Percentiles rank a stretch among this genome's conserved stretches.
These are phyloP conservation scores for Flueggea neowawraea DNA, from an alignment of 441 rosid genomes.

Conservation along the genomic window DNA sequence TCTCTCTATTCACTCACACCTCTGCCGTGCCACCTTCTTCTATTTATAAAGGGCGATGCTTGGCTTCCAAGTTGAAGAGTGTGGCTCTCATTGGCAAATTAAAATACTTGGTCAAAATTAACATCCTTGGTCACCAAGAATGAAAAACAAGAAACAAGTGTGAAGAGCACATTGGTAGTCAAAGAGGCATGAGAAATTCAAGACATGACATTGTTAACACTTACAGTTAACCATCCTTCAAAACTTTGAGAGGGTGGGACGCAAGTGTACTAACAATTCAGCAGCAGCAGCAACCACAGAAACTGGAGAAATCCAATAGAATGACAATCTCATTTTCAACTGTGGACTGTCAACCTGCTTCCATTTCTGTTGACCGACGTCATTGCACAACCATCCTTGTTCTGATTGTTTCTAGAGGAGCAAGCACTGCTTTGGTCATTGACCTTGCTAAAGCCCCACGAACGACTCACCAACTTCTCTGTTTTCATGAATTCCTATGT, in stretches of 20 bases:
- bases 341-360: slow-evolving; percentile 45
- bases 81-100: too few species aligned
- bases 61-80: too few species aligned
- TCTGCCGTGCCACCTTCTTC: too few species aligned
- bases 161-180: neutral
- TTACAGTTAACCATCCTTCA: slow-evolving; percentile 47
- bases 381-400: too few species aligned
- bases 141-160: too few species aligned
- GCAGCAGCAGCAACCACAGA: slow-evolving; percentile 98
- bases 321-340: slow-evolving; percentile 58
- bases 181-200: too few species aligned
- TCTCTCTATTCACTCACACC: too few species aligned
- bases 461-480: slow-evolving; percentile 88
- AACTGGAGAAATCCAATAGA: slow-evolving; percentile 88
- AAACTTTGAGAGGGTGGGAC: slow-evolving; percentile 97
- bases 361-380: slow-evolving; percentile 72
- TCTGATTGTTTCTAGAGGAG: slow-evolving; percentile 98
- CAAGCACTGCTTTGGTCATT: slow-evolving; percentile 96
- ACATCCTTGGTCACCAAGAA: too few species aligned
- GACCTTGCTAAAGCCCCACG: slow-evolving; percentile 99
- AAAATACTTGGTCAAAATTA: too few species aligned
- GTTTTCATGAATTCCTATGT: slow-evolving; percentile 57
- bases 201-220: too few species aligned
- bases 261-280: slow-evolving; percentile 86
- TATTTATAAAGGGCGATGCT: too few species aligned